Evolutionary conservation across 2,329 filamentous ascomycete genomes (phyloP), one percentile per base, ranked within the genome.

Genomic region (Colletotrichum higginsianum): DNA sequence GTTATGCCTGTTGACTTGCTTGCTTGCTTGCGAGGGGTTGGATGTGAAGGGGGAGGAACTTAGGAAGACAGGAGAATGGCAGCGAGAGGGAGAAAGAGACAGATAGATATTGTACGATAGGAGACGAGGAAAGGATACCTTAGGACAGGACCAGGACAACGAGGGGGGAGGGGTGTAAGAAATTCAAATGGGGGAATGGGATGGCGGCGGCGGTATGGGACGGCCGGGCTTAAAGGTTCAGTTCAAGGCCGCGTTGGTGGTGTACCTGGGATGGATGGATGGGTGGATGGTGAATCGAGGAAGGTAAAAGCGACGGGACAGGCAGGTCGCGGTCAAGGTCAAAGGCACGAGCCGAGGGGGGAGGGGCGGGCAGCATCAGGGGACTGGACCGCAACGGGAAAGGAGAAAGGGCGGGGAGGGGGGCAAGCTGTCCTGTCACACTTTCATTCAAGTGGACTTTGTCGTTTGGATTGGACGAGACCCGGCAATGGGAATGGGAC

Each of bases 271-370:
- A 16, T 26, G 52, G 30, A 26, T 23, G 38, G 21, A 30, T 50
- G 49, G 46, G 13, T 40, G 61, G 61, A 63, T 63, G 61, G 61
- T 35, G 61, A 26, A 53, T 52, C n/a, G 42, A 71, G 56, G 64
- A 58, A 67, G 52, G 67, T 56, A 61, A 57, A 67, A 50, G 50
- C 67, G 49, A 71, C 57, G 49, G 61, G 58, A 44, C 35, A 55
- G 52, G 50, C 18, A 52, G 4, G 49, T 52, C 8, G 16, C 26
- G 26, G 66, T 38, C 47, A 23, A 42, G 38, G 53, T 60, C 67
- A 46, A 67, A 62, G 64, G 57, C 64, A 67, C 68, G 46, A 67
- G 64, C 64, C 68, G 64, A 62, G 35, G 38, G 42, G 50, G 44
- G 16, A 30, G 40, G 47, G n/a, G 38, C 35, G 50, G 15, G 57